Conservation (phyloP, 495 filamentous ascomycete genomes). For the Cercophora newfieldiana region DNA sequence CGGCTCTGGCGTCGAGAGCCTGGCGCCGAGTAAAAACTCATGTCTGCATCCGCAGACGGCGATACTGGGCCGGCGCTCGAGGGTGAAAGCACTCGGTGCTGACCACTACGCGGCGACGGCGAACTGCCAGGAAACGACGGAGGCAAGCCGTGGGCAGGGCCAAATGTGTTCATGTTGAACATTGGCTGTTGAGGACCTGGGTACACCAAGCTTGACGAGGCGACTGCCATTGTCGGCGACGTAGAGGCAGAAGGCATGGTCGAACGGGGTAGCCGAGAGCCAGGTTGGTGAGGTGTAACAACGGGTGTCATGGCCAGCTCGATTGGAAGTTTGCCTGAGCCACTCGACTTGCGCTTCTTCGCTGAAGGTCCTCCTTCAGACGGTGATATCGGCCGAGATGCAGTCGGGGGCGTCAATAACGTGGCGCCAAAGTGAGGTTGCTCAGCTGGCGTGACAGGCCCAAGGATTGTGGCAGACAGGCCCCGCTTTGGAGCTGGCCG, state of each 20-base stretch:
- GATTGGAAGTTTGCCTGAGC: conserved; percentile 10
- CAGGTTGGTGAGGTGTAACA: neutral
- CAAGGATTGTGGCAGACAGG: neutral
- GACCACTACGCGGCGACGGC: conserved; percentile 6
- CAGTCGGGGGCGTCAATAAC: conserved; percentile 58
- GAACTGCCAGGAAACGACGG: neutral
- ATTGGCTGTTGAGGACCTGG: neutral
- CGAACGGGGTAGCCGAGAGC: neutral
- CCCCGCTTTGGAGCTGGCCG: neutral
- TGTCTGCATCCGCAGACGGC: neutral
- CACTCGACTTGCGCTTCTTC: conserved; percentile 23
- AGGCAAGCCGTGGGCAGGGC: neutral
- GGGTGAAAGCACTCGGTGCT: conserved; percentile 3
- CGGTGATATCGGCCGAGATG: conserved; percentile 75
- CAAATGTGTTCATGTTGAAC: conserved; percentile 1
- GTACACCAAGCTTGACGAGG: neutral
- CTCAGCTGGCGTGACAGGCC: conserved; percentile 5
- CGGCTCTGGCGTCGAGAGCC: conserved; percentile 19
- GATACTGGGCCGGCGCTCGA: neutral
- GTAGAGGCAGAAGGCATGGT: neutral
- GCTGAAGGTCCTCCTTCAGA: conserved; percentile 22
- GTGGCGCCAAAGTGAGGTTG: conserved; percentile 45
- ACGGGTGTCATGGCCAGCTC: conserved; percentile 21
- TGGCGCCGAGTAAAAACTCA: conserved; percentile 15
- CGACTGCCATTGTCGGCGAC: conserved; percentile 3